These are phyloP conservation scores for Retiboletus flavoniger DNA, from an alignment of 1,284 basidiomycete genomes.

Conservation along the genomic window DNA sequence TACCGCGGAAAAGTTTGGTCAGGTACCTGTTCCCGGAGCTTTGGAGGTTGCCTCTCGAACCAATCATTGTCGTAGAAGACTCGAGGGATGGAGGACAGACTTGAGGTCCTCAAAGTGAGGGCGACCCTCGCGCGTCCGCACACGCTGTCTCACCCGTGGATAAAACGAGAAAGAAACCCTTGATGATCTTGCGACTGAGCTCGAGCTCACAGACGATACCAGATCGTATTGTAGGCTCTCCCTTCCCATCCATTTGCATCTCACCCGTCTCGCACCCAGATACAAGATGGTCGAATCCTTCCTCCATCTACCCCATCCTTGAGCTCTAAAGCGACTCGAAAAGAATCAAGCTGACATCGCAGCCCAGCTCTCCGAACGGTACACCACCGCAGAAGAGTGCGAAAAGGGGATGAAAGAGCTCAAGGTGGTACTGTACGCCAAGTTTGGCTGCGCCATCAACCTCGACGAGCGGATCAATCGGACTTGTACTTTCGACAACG, in stretches of 20 bases:
- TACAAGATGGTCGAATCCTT: conserved; percentile 93
- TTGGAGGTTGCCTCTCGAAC: background rate
- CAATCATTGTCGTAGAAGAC: background rate
- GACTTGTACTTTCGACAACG: too few relatives aligned
- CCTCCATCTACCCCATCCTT: conserved; percentile 70
- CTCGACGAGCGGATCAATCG: conserved; percentile 62
- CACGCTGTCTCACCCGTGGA: conserved; percentile 5
- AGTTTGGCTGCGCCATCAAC: conserved; percentile 93
- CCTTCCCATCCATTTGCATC: background rate
- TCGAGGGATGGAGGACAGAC: conserved; percentile 71
- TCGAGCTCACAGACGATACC: conserved; percentile 89
- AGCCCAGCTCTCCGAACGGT: conserved; percentile 55
- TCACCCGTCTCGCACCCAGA: conserved; percentile 38
- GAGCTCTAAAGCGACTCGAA: conserved; percentile 75
- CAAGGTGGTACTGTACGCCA: conserved; percentile 86
- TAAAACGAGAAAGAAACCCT: conserved; percentile 94
- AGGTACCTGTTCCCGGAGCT: too few relatives aligned
- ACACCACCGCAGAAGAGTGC: conserved; percentile 64
- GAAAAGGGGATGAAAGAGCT: conserved; percentile 87
- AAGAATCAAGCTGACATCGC: conserved; percentile 66
- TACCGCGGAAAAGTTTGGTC: too few relatives aligned
- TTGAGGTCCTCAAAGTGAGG: conserved; percentile 69
- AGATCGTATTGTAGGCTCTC: conserved; percentile 64
- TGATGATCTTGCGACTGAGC: conserved; percentile 83
- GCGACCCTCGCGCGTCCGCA: background rate